These are phyloP conservation scores for Lactifluus volemus DNA, from an alignment of 768 basidiomycete species.

Conservation along the genomic window DNA sequence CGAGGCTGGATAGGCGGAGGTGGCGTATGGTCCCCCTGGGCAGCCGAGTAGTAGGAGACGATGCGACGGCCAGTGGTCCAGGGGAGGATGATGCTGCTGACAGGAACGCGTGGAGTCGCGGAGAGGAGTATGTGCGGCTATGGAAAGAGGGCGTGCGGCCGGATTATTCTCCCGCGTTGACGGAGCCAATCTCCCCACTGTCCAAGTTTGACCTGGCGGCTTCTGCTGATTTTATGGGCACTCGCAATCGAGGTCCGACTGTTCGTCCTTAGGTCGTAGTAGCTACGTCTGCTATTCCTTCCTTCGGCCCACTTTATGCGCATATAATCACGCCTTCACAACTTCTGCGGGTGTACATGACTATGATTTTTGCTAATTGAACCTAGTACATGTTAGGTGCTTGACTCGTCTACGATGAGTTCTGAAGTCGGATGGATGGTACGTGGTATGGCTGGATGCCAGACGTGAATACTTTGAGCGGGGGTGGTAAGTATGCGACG, in stretches of 20 bases:
- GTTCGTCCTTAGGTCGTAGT: background rate
- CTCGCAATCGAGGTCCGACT: background rate
- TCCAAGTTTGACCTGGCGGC: background rate
- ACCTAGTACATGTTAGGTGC: background rate
- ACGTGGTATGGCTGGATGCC: no score
- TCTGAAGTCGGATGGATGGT: background rate
- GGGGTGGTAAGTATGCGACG: background rate
- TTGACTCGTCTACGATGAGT: background rate
- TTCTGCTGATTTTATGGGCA: slow-evolving; percentile 2
- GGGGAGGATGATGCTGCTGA: slow-evolving; percentile 12
- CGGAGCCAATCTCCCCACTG: slow-evolving; percentile 24
- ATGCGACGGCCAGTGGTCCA: background rate
- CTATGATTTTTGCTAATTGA: background rate
- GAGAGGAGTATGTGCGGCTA: slow-evolving; percentile 59
- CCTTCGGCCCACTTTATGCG: background rate
- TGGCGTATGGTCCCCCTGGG: slow-evolving; percentile 50
- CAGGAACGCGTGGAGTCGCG: slow-evolving; percentile 57
- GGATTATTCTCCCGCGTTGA: slow-evolving; percentile 50
- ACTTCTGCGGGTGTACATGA: background rate
- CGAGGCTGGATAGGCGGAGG: slow-evolving; percentile 56
- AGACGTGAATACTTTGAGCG: background rate
- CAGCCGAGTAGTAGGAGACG: background rate
- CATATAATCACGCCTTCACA: background rate
- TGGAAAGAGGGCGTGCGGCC: slow-evolving; percentile 67
- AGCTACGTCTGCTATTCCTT: background rate